Percentiles rank a stretch among this genome's conserved stretches.
These are phyloP conservation scores for Suillus placidus DNA, from an alignment of 768 basidiomycete genomes.

Conservation along the genomic window DNA sequence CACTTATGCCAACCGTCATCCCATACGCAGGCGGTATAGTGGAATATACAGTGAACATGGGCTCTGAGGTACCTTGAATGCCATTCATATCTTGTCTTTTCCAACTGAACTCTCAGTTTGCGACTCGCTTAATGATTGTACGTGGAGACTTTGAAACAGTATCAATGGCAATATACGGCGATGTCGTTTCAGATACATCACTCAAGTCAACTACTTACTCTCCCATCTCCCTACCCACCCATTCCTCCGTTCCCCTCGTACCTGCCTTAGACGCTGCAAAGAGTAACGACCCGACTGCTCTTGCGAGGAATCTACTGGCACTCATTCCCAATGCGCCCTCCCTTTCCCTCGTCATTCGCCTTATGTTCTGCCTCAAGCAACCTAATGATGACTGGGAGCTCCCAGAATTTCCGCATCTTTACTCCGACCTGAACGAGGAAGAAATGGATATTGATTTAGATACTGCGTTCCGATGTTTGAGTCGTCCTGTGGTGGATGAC, in stretches of 20 bases:
- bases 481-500: slow-evolving; percentile 63
- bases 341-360: slow-evolving; percentile 62
- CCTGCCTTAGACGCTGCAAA: slow-evolving; percentile 62
- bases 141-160: slow-evolving; percentile 71
- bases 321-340: slow-evolving; percentile 66
- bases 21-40: slow-evolving; percentile 70
- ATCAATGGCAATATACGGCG: slow-evolving; percentile 64
- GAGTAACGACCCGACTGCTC: slow-evolving; percentile 55
- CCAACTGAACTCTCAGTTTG: slow-evolving; percentile 46
- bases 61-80: slow-evolving; percentile 51
- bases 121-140: slow-evolving; percentile 79
- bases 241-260: slow-evolving; percentile 45
- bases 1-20: slow-evolving; percentile 69
- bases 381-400: slow-evolving; percentile 80
- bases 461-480: slow-evolving; percentile 52
- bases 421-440: slow-evolving; percentile 59
- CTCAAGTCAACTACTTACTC: slow-evolving; percentile 42
- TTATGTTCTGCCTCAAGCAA: slow-evolving; percentile 83
- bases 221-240: slow-evolving; percentile 40
- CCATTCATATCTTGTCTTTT: not conserved
- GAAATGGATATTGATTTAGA: slow-evolving; percentile 61
- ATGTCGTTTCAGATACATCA: slow-evolving; percentile 51
- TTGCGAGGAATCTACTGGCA: slow-evolving; percentile 64
- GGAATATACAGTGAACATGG: slow-evolving; percentile 73
- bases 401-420: slow-evolving; percentile 70